phyloP scores from a whole-genome alignment of 2,329 filamentous ascomycete species.

The Penicillium frequentans region DNA sequence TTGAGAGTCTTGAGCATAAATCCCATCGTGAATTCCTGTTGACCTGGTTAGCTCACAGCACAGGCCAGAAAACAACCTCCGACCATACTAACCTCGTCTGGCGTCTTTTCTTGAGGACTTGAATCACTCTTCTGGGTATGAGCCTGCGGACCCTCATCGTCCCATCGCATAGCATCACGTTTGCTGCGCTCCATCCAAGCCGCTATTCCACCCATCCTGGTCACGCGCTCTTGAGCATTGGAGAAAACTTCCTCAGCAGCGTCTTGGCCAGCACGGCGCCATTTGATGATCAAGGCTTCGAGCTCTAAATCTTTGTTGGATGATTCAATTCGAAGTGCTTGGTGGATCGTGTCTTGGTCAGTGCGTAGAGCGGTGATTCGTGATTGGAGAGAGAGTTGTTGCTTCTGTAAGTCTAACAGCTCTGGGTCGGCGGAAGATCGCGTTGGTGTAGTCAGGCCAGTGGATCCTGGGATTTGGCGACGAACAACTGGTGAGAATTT shows the following conservation, averaged over 20 bases:
- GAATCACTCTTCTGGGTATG: constrained; percentile 19
- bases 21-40: constrained; percentile 65
- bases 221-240: constrained; percentile 59
- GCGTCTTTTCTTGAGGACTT: neutral
- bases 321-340: constrained; percentile 54
- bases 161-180: constrained; percentile 45
- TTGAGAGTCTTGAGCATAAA: constrained; percentile 68
- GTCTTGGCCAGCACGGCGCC: constrained; percentile 59
- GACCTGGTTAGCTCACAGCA: neutral
- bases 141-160: constrained; percentile 37
- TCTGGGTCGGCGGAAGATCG: constrained; percentile 23
- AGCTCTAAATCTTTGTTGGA: constrained; percentile 55
- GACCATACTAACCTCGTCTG: neutral
- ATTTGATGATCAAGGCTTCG: constrained; percentile 57
- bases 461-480: constrained; percentile 3
- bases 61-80: neutral
- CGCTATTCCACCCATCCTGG: constrained; percentile 62
- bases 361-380: constrained; percentile 32
- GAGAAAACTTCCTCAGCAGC: constrained; percentile 69
- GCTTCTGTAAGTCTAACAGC: constrained; percentile 36
- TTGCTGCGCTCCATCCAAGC: constrained; percentile 55
- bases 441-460: constrained; percentile 10
- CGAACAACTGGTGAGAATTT: constrained; percentile 7
- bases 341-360: constrained; percentile 52
- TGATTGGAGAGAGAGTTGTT: constrained; percentile 34